These are phyloP conservation scores for Talinum fruticosum DNA, from an alignment of 148 eudicot species.

Conservation along the genomic window DNA sequence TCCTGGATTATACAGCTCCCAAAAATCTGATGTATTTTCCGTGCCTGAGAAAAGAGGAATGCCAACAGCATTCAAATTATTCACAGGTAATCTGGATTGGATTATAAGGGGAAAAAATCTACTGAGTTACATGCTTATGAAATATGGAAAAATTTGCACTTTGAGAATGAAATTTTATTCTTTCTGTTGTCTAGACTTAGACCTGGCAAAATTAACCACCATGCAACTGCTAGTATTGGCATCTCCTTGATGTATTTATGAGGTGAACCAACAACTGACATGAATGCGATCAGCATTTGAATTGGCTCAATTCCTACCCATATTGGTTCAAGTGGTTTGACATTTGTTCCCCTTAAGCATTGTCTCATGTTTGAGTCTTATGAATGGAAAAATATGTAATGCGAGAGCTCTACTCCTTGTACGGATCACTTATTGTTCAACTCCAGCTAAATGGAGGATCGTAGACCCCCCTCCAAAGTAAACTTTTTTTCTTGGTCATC, in stretches of 20 bases:
- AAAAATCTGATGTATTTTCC: conserved; percentile 61
- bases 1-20: conserved; percentile 53
- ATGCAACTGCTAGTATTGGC: not conserved
- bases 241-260: not conserved
- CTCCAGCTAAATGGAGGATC: too few species aligned
- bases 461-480: too few species aligned
- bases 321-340: too few species aligned
- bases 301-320: too few species aligned
- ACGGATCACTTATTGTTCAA: too few species aligned
- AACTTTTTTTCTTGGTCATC: not conserved
- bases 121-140: not conserved
- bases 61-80: conserved; percentile 74
- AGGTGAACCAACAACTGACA: not conserved
- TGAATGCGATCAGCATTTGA: not conserved
- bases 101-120: not conserved
- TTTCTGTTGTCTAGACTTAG: too few species aligned
- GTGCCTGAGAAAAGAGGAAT: conserved; percentile 48
- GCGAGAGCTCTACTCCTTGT: too few species aligned
- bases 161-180: too few species aligned
- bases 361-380: too few species aligned
- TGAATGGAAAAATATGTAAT: too few species aligned
- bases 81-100: conserved; percentile 41
- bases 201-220: too few species aligned
- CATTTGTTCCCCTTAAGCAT: too few species aligned
- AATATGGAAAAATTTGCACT: not conserved